phyloP scores from a whole-genome alignment of 495 filamentous ascomycete species.

The Parmelia sp. region DNA sequence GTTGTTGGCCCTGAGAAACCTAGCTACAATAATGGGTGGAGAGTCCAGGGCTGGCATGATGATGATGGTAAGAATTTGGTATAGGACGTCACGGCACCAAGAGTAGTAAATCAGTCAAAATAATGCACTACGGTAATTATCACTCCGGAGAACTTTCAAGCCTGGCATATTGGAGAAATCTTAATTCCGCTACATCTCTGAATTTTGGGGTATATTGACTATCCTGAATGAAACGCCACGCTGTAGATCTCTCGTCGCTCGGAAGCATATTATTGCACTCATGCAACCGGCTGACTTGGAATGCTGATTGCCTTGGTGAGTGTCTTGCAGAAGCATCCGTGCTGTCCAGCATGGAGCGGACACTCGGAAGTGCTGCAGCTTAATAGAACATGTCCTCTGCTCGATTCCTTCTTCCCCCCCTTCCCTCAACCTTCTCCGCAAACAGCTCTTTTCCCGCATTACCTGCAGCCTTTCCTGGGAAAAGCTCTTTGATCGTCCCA shows the following conservation, averaged over 20 bases:
- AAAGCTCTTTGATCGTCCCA: slow-evolving; percentile 56
- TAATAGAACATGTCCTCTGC: slow-evolving; percentile 49
- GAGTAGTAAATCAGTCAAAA: neutral
- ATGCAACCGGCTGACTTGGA: neutral
- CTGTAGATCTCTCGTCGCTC: neutral
- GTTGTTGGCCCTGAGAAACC: slow-evolving; percentile 54
- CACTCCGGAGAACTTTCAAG: neutral
- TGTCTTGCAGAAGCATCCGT: neutral
- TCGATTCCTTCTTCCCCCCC: slow-evolving; percentile 42
- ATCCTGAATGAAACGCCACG: slow-evolving; percentile 9
- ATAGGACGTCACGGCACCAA: neutral
- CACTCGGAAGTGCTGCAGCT: slow-evolving; percentile 1
- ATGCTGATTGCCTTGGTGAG: neutral
- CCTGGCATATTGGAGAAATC: neutral
- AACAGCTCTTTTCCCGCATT: slow-evolving; percentile 73
- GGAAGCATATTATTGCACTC: neutral
- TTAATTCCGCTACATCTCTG: neutral
- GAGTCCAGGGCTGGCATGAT: slow-evolving; percentile 41
- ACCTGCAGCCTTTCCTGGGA: slow-evolving; percentile 56
- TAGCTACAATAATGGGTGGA: slow-evolving; percentile 51
- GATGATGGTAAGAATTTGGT: neutral
- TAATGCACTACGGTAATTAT: neutral
- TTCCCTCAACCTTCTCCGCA: slow-evolving; percentile 44
- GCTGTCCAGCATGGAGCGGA: neutral
- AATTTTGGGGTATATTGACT: slow-evolving; percentile 8